Evolutionary conservation across 129 eudicot genomes (phyloP), one percentile per base, ranked within the genome.

Genomic region (Deinandra increscens): DNA sequence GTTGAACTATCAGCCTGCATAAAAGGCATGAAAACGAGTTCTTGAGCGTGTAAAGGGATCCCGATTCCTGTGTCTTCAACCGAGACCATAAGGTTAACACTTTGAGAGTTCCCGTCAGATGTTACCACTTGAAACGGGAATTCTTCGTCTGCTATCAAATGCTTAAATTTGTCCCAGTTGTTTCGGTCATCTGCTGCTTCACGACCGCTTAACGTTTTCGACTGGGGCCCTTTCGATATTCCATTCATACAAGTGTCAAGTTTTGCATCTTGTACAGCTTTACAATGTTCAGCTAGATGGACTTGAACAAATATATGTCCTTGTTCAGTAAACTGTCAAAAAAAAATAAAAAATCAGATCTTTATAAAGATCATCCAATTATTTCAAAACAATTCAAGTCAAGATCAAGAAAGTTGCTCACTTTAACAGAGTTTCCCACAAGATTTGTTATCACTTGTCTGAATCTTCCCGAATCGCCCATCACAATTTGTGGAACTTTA

Each of bases 1-100:
- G 95, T 90, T 22, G 97, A 87, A 78, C 95, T 84, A 46, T 87
- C 97, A 0, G 95, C 97, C 64, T 90, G 97, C 97, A 90, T 85
- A 43, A 90, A 90, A 0, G 97, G 97, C 59, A 82, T 90, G 74
- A 87, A 90, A 38, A 90, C 82, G 8, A 76, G 85, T 49, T 87
- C 83, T 72, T 90, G 97, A 14, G 95, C 91, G 13, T 75, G 78
- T 72, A 82, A 72, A 12, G 97, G 95, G 34, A 90, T 90, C 65
- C 97, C 97, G 7, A 90, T 85, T 49, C 97, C 97, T 0, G 97
- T 90, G 75, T 90, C 97, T 18, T 90, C 97, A 26, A 90, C 97
- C 26, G 82, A 80, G 17, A 90, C 91, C 87, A 80, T 80, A 46
- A 90, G 64, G 19, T 75, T 64, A n/a, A 91, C 90, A 54, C 74